Conservation (phyloP, 495 filamentous ascomycete species). For the Tuber borchii region DNA sequence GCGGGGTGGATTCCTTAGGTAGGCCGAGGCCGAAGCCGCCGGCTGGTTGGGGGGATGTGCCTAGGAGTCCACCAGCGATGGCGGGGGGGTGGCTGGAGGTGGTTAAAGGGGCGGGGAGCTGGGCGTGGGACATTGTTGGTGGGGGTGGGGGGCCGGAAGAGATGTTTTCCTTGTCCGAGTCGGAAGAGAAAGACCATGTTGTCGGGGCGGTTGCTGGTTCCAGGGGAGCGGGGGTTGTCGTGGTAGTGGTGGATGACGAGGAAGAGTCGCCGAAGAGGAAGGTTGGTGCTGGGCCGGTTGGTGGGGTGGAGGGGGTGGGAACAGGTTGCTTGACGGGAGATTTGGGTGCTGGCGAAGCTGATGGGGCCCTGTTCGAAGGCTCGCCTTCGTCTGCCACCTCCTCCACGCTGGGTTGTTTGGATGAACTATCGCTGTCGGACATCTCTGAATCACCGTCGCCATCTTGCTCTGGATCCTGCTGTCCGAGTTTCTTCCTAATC, state of each 20-base stretch:
- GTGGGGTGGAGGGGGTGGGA: constrained; percentile 15
- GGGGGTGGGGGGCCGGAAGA: constrained; percentile 35
- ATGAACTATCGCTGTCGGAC: constrained; percentile 32
- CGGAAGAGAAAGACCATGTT: constrained; percentile 32
- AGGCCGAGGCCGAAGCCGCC: constrained; percentile 31
- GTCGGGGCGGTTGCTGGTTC: constrained; percentile 2
- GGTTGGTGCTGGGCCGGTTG: constrained; percentile 18
- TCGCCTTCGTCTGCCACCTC: constrained; percentile 18
- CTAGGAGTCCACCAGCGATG: constrained; percentile 31
- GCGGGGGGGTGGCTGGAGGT: constrained; percentile 22
- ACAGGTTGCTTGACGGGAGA: constrained; percentile 25
- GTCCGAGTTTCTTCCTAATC: constrained; percentile 25
- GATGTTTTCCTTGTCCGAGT: constrained; percentile 40
- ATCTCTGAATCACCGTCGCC: constrained; percentile 34
- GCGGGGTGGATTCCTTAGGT: constrained; percentile 24
- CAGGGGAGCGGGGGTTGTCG: constrained; percentile 9
- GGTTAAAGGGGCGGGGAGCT: constrained; percentile 34
- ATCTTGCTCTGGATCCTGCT: constrained; percentile 6
- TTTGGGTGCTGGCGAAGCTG: constrained; percentile 29
- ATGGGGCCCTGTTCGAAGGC: constrained; percentile 14
- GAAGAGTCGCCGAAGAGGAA: constrained; percentile 28
- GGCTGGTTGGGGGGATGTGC: constrained; percentile 27
- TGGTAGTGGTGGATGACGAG: constrained; percentile 12
- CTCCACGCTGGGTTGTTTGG: constrained; percentile 20
- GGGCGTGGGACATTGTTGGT: constrained; percentile 40